Evolutionary conservation across 2,329 filamentous ascomycete species (phyloP).

Genomic region (Xylariaceae sp.): DNA sequence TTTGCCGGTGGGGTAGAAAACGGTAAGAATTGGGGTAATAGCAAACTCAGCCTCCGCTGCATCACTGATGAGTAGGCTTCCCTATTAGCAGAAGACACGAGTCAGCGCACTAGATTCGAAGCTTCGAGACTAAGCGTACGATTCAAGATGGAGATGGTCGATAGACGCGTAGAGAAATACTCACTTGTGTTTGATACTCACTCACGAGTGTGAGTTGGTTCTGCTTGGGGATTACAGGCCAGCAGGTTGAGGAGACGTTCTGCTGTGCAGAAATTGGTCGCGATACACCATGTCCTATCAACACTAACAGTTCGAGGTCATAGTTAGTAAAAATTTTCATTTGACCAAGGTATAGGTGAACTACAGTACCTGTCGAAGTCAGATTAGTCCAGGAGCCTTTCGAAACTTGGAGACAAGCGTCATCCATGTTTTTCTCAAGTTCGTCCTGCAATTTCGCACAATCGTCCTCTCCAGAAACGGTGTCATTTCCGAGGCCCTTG

Average conservation of each 20-base stretch:
- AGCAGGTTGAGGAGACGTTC: slow-evolving; percentile 33
- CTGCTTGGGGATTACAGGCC: slow-evolving; percentile 32
- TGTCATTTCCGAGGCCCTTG: slow-evolving; percentile 1
- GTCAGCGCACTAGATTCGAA: too few species aligned
- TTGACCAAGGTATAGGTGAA: neutral
- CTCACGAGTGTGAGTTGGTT: slow-evolving; percentile 27
- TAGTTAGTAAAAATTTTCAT: too few species aligned
- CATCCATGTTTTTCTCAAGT: slow-evolving; percentile 23
- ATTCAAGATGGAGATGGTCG: too few species aligned
- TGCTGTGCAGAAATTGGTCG: slow-evolving; percentile 21
- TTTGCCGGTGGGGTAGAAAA: slow-evolving; percentile 29
- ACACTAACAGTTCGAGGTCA: too few species aligned
- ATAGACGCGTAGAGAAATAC: neutral
- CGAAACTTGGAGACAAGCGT: slow-evolving; percentile 17
- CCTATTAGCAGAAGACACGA: slow-evolving; percentile 13
- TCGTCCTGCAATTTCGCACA: slow-evolving; percentile 26
- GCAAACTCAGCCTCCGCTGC: slow-evolving; percentile 16
- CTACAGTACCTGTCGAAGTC: neutral
- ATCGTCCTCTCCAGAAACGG: slow-evolving; percentile 5
- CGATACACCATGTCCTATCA: slow-evolving; percentile 23
- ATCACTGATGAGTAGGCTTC: slow-evolving; percentile 2
- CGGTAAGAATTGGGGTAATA: slow-evolving; percentile 35
- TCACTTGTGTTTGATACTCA: slow-evolving; percentile 17
- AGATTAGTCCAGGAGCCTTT: slow-evolving; percentile 22
- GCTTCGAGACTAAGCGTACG: too few species aligned